Conservation (phyloP, 345 rosid genomes). For the Nasturtium officinale region DNA sequence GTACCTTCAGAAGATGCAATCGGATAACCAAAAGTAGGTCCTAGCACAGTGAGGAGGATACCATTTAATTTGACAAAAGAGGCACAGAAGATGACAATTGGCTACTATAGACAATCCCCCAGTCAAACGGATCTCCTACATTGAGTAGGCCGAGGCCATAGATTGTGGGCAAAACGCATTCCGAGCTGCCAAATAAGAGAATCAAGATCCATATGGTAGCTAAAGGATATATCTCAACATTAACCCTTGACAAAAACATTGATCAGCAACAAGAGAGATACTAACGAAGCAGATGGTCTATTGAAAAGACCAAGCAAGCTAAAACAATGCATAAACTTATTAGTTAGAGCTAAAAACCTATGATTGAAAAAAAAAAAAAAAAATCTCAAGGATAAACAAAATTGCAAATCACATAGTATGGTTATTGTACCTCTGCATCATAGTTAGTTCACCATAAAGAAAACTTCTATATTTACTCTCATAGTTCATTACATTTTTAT, state of each 20-base stretch:
- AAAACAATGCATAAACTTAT: slow-evolving; percentile 4
- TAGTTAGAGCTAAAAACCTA: not conserved
- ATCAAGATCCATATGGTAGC: slow-evolving; percentile 89
- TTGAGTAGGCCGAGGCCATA: slow-evolving; percentile 61
- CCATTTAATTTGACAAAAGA: slow-evolving; percentile 59
- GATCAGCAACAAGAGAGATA: not conserved
- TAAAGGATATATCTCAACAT: slow-evolving; percentile 74
- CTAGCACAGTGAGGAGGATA: slow-evolving; percentile 64
- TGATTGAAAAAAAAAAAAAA: too few species aligned
- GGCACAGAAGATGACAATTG: slow-evolving; percentile 51
- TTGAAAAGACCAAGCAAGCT: not conserved
- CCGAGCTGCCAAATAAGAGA: slow-evolving; percentile 67
- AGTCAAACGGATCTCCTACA: slow-evolving; percentile 59
- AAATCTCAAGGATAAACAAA: not conserved
- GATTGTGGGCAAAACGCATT: slow-evolving; percentile 58
- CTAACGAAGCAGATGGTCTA: not conserved
- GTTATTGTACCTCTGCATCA: slow-evolving; percentile 87
- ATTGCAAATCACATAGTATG: not conserved
- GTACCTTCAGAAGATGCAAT: slow-evolving; percentile 83
- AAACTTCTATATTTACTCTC: not conserved
- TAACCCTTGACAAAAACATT: slow-evolving; percentile 35
- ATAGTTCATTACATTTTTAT: too few species aligned
- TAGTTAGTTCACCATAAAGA: too few species aligned
- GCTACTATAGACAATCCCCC: slow-evolving; percentile 46
- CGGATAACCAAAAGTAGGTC: slow-evolving; percentile 72